These are phyloP conservation scores for Odontarrhena argentea DNA, from an alignment of 345 rosid genomes.

Conservation along the genomic window DNA sequence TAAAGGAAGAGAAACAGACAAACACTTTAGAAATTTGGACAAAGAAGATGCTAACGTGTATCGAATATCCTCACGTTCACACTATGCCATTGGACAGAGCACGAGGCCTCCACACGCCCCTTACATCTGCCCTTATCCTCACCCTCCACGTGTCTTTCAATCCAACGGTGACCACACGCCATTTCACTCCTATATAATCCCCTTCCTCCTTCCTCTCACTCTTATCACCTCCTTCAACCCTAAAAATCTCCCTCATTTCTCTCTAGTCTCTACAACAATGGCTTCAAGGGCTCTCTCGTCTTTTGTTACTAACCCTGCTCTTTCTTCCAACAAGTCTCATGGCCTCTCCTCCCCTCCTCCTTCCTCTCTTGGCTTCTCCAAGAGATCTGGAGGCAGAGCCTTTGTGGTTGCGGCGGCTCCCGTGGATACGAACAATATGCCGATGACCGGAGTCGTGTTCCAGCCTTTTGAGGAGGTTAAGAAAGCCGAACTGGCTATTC, in stretches of 20 bases:
- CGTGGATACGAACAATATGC: constrained; percentile 30
- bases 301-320: constrained; percentile 21
- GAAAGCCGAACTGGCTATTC: constrained; percentile 57
- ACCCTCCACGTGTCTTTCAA: constrained; percentile 31
- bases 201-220: background rate
- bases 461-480: constrained; percentile 82
- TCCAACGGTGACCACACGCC: constrained; percentile 53
- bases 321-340: constrained; percentile 9
- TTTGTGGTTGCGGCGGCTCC: constrained; percentile 42
- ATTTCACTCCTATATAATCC: constrained; percentile 21
- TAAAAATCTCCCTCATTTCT: background rate
- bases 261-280: constrained; percentile 17
- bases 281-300: constrained; percentile 34
- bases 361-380: constrained; percentile 10
- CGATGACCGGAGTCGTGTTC: constrained; percentile 65
- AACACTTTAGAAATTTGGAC: background rate
- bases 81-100: constrained; percentile 42
- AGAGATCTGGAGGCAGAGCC: constrained; percentile 20
- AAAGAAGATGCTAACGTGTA: constrained; percentile 39
- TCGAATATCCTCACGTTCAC: constrained; percentile 34
- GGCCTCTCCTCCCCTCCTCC: constrained; percentile 30
- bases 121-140: constrained; percentile 28
- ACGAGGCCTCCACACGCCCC: constrained; percentile 75
- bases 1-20: constrained; percentile 27
- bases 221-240: constrained; percentile 12